Evolutionary conservation across 352 stramenopile genomes (phyloP).

Genomic region (Phytophthora agathidicida): DNA sequence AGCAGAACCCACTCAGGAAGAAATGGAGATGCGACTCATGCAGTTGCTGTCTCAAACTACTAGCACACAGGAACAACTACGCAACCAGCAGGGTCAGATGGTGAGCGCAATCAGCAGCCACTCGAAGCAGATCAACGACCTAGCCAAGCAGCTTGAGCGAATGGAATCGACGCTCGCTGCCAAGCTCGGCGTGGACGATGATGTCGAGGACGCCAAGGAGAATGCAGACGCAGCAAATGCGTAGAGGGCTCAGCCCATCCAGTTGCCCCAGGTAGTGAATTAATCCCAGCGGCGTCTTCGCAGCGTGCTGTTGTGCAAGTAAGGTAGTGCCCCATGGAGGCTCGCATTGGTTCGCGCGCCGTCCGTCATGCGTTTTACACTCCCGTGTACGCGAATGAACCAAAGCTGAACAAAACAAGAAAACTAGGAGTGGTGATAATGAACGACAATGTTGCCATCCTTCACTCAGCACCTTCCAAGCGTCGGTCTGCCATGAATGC

Average conservation of each 20-base stretch:
- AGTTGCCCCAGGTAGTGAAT: slow-evolving; percentile 40
- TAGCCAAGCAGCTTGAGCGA: slow-evolving; percentile 84
- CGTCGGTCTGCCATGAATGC: too few relatives aligned
- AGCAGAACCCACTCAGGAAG: slow-evolving; percentile 43
- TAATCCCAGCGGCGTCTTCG: slow-evolving; percentile 21
- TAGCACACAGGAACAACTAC: slow-evolving; percentile 83
- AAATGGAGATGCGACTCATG: slow-evolving; percentile 84
- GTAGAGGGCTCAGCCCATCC: slow-evolving; percentile 26
- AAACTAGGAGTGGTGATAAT: slow-evolving; percentile 20
- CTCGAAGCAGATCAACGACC: slow-evolving; percentile 82
- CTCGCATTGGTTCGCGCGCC: slow-evolving; percentile 16
- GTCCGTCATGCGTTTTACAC: slow-evolving; percentile 31
- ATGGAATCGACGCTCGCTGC: slow-evolving; percentile 81
- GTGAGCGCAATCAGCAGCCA: slow-evolving; percentile 79
- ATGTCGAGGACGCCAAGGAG: slow-evolving; percentile 26
- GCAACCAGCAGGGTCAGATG: slow-evolving; percentile 87
- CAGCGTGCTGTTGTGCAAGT: slow-evolving; percentile 34
- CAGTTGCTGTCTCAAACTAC: slow-evolving; percentile 86
- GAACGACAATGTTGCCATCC: slow-evolving; percentile 23
- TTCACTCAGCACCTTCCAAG: neutral
- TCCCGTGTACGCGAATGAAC: slow-evolving; percentile 23
- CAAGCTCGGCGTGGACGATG: slow-evolving; percentile 53
- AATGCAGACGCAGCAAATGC: slow-evolving; percentile 37
- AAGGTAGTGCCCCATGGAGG: slow-evolving; percentile 25
- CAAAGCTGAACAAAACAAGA: slow-evolving; percentile 18